These are phyloP conservation scores for Pseudogymnoascus sp. DNA, from an alignment of 2,329 filamentous ascomycete species.

Conservation along the genomic window DNA sequence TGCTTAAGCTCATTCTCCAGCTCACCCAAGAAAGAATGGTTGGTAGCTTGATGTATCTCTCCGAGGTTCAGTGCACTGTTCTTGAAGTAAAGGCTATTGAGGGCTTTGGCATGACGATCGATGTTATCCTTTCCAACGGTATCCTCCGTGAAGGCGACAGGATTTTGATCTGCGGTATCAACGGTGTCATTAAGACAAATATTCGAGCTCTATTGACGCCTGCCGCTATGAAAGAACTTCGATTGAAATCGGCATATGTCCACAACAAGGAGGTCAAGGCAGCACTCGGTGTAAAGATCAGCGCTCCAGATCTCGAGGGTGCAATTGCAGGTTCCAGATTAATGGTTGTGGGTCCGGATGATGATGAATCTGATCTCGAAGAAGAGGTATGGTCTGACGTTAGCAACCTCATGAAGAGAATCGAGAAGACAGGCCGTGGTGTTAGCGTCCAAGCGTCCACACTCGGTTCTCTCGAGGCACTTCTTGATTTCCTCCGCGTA, in stretches of 20 bases:
- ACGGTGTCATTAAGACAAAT: conserved; percentile 90
- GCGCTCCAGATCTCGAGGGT: conserved; percentile 86
- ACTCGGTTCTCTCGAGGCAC: conserved; percentile 87
- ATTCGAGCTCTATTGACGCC: conserved; percentile 91
- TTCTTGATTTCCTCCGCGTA: conserved; percentile 90
- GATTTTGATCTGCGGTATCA: conserved; percentile 92
- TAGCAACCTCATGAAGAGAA: conserved; percentile 79
- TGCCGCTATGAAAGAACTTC: conserved; percentile 83
- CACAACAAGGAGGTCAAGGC: conserved; percentile 99
- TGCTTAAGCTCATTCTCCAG: conserved; percentile 89
- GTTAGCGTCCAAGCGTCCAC: conserved; percentile 97
- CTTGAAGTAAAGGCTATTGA: conserved; percentile 99
- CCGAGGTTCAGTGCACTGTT: conserved; percentile 94
- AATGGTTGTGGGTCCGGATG: conserved; percentile 86
- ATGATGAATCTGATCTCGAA: conserved; percentile 93
- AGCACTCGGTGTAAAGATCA: conserved; percentile 96
- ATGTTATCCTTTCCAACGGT: conserved; percentile 94
- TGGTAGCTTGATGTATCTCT: conserved; percentile 93
- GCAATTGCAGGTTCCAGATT: conserved; percentile 94
- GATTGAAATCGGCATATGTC: conserved; percentile 91
- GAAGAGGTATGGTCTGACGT: conserved; percentile 96
- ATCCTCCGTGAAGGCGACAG: conserved; percentile 88
- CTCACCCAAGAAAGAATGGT: conserved; percentile 98
- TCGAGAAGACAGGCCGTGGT: conserved; percentile 86
- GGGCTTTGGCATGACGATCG: conserved; percentile 96